Evolutionary conservation across 306 rosid species (phyloP).

Genomic region (Sindora glabra): DNA sequence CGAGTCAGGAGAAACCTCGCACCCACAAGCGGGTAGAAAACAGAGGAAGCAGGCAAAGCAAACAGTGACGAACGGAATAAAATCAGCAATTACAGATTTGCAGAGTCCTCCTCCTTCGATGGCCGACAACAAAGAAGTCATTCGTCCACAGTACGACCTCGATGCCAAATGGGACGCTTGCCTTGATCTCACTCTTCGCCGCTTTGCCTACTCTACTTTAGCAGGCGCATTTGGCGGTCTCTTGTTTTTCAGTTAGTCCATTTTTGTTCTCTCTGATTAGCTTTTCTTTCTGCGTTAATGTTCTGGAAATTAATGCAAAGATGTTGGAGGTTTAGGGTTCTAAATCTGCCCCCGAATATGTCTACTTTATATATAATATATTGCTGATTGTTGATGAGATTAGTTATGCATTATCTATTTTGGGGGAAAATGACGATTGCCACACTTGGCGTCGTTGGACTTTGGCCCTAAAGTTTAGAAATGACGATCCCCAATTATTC

Average conservation of each 20-base stretch:
- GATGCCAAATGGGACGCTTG: slow-evolving; percentile 34
- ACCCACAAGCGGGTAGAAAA: no score
- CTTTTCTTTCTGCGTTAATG: not conserved
- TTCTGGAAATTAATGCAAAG: not conserved
- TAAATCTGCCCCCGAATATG: not conserved
- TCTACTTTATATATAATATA: not conserved
- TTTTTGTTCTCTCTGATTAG: not conserved
- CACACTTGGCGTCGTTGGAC: no score
- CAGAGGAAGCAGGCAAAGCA: no score
- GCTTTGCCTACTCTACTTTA: slow-evolving; percentile 25
- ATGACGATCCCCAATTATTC: no score
- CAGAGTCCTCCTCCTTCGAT: not conserved
- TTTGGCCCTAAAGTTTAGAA: no score
- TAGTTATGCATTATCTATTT: no score
- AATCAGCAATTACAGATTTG: no score
- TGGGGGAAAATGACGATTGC: no score
- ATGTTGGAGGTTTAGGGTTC: not conserved
- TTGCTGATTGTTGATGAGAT: no score
- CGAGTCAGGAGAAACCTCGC: no score
- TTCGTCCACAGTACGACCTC: slow-evolving; percentile 24
- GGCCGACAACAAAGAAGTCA: not conserved
- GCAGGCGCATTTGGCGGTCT: slow-evolving; percentile 34
- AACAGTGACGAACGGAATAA: no score
- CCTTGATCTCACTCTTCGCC: slow-evolving; percentile 34
- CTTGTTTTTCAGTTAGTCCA: slow-evolving; percentile 27